Percentiles rank a stretch among this genome's conserved stretches.
phyloP scores from a whole-genome alignment of 2,329 filamentous ascomycete species.

The Talaromyces amestolkiae region DNA sequence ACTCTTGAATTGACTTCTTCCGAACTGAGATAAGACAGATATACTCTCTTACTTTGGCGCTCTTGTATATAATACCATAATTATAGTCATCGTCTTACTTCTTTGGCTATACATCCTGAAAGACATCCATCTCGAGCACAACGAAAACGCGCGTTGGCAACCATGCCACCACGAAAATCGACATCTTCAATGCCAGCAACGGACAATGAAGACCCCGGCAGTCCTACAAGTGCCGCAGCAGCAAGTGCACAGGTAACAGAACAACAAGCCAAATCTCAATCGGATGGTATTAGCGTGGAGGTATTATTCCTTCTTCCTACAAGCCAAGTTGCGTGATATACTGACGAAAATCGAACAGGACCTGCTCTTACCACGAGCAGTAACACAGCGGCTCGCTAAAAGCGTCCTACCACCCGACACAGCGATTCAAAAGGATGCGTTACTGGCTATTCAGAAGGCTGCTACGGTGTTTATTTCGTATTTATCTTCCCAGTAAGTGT shows the following conservation, averaged over 20 bases:
- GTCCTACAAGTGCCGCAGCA: conserved; percentile 21
- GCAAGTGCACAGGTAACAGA: conserved; percentile 34
- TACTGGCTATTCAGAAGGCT: conserved; percentile 63
- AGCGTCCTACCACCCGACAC: conserved; percentile 64
- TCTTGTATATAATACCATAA: background rate
- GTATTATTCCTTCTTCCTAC: conserved; percentile 24
- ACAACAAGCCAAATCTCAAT: conserved; percentile 40
- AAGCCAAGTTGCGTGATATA: background rate
- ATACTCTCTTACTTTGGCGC: background rate
- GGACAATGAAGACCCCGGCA: conserved; percentile 18
- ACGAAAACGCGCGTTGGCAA: background rate
- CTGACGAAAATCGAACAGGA: conserved; percentile 43
- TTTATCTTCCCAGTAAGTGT: conserved; percentile 56
- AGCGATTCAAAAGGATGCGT: conserved; percentile 63
- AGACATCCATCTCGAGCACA: background rate
- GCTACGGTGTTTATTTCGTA: conserved; percentile 67
- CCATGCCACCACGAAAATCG: conserved; percentile 40
- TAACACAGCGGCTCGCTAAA: conserved; percentile 61
- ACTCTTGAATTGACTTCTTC: no score
- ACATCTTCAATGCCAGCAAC: conserved; percentile 30
- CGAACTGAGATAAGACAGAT: no score
- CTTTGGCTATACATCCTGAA: background rate
- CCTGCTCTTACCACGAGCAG: conserved; percentile 61
- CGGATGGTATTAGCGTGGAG: conserved; percentile 42
- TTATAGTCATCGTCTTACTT: background rate